Evolutionary conservation across 1,284 basidiomycete species (phyloP), one percentile per base, ranked within the genome.

Genomic region (Trametes polyzona): DNA sequence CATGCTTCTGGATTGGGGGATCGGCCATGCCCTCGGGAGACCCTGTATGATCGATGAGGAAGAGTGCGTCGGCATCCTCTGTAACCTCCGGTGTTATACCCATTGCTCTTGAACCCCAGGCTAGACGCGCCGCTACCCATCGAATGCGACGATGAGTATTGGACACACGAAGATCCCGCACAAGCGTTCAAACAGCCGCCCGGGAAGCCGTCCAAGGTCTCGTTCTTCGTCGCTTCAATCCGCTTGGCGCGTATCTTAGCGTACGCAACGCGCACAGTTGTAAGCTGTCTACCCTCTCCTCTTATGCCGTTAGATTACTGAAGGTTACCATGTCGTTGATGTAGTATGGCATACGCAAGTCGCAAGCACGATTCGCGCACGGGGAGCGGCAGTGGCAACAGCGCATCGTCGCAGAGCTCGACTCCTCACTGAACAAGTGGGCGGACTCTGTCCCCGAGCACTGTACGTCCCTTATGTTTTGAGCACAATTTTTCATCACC

Each of bases 61-160:
- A 64, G 88, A 90, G 81, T 85, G 61, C 49, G 78, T 69, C n/a
- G 17, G 29, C 48, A 11, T 10, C 11, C 10, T 24, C 23, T 29
- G 26, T 42, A 12, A 4, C 19, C 4, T 19, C 10, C n/a, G n/a
- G 21, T 16, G 16, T 40, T 26, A n/a, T 14, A 42, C 29, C 24
- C 17, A 37, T 30, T 23, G 19, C 17, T 42, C 30, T 4, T 12
- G 30, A 39, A n/a, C n/a, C n/a, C n/a, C 46, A 84, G 83, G 66
- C 82, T 86, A 65, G 88, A 92, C 65, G 73, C 88, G 9, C 86
- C 88, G 37, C 77, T 83, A 23, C 88, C 88, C 0, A 71, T 84
- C 1, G 83, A 85, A 41, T 83, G 87, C 27, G 86, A 90, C 61
- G 90, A 92, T 67, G 88, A 89, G 65, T 87, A 82, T 64, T 90